Evolutionary conservation across 192 early-diverging fungal species (phyloP).

Genomic region (Hyaloraphidium curvatum): DNA sequence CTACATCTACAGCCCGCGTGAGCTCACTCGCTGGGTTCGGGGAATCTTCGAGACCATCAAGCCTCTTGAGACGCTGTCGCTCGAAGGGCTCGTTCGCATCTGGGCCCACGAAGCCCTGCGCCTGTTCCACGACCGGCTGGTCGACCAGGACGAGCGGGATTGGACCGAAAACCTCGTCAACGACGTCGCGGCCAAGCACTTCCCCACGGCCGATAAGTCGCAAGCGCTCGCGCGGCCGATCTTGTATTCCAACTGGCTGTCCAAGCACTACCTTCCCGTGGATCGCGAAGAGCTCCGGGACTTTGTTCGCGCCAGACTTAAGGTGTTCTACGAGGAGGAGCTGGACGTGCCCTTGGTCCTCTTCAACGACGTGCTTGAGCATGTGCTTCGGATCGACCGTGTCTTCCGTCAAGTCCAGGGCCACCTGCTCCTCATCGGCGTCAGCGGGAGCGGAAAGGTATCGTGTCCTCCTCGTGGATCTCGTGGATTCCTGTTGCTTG

Average conservation of each 20-base stretch:
- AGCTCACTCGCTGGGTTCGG: conserved; percentile 95
- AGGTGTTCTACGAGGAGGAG: conserved; percentile 99
- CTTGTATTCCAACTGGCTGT: conserved; percentile 93
- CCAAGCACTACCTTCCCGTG: conserved; percentile 81
- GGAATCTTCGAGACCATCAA: conserved; percentile 92
- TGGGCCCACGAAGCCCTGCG: conserved; percentile 98
- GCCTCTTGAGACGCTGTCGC: conserved; percentile 50
- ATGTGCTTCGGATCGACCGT: conserved; percentile 92
- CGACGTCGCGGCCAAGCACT: conserved; percentile 61
- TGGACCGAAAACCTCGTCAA: conserved; percentile 88
- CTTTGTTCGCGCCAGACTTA: conserved; percentile 79
- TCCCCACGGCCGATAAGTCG: conserved; percentile 57
- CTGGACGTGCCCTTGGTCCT: conserved; percentile 89
- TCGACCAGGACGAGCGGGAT: conserved; percentile 58
- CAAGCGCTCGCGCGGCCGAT: conserved; percentile 71
- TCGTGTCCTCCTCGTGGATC: background rate
- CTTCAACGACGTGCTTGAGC: conserved; percentile 96
- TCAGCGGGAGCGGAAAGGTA: conserved; percentile 81
- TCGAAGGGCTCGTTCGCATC: conserved; percentile 78
- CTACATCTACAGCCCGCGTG: conserved; percentile 98
- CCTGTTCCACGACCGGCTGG: conserved; percentile 96
- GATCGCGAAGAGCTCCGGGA: conserved; percentile 75
- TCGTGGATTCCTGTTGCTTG: too few species aligned
- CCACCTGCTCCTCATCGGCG: conserved; percentile 93
- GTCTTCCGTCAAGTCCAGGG: conserved; percentile 97